Base-by-base conservation (phyloP, 331 rosid species). In the Prunus yedoensis region DNA sequence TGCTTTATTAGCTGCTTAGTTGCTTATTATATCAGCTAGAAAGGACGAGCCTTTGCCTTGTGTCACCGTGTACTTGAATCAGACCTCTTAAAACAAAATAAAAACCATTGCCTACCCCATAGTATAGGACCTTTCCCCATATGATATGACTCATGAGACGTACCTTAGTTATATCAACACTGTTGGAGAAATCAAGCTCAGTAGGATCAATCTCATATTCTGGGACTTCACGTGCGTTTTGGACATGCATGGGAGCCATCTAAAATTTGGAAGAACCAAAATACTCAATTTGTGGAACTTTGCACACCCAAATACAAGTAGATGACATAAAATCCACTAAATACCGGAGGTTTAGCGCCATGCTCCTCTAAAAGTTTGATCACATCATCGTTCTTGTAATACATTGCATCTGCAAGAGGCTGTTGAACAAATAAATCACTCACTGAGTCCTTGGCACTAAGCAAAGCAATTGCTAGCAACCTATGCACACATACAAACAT, bases 351-450 rank as follows among this genome's bases (percentile, higher is more conserved):
- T 78, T 81, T 83, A 68, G 97, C 97, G 30, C 98, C 98, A 41
- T 88, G 91, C 68, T 88, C 73, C 87, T 94, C 98, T 78, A 94
- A 78, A 67, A 94, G 89, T 60, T 86, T 90, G 53, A 89, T 93
- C 66, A 91, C 92, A 68, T 89, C 87, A 23, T 87, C 89, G 21
- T 94, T 87, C 67, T 90, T 91, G 84, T 94, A 94, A 79, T 88
- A 87, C 77, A 90, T 64, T 10, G 98, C 98, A 90, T 94, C 98
- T 5, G 89, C 96, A 10, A 91, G 88, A 78, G 98, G 98, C 98
- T 94, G 81, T 79, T 79, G 14, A 74, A 64, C 3, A 35, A 72
- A 45, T 66, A 20, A 60, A 65, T 57, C 66, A 17, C n/a, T 12
- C 66, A 25, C 43, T 28, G 1, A 17, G 50, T 8, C 30, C 45